A percentile compares a stretch with the other conserved stretches of the same genome.
phyloP scores from a whole-genome alignment of 2,329 filamentous ascomycete species.

The Aureobasidium sp. region DNA sequence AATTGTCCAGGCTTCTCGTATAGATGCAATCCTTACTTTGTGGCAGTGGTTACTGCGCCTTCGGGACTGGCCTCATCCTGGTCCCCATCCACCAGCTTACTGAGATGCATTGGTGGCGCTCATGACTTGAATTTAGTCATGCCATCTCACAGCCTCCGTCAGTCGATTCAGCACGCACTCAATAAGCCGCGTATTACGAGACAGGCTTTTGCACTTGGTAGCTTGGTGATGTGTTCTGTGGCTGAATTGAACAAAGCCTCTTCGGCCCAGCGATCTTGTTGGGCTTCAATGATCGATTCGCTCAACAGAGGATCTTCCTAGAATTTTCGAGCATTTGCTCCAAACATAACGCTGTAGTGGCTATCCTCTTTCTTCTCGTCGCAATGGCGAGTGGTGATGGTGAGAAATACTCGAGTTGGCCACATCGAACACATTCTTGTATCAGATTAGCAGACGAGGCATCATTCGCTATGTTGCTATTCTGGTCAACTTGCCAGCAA shows the following conservation, averaged over 20 bases:
- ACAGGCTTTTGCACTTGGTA: neutral
- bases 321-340: neutral
- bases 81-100: neutral
- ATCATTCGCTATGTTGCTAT: neutral
- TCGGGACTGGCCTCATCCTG: neutral
- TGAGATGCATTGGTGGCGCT: neutral
- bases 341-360: neutral
- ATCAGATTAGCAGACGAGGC: neutral
- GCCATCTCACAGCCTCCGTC: neutral
- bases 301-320: neutral
- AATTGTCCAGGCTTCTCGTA: neutral
- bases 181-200: neutral
- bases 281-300: neutral
- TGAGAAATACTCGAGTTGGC: neutral
- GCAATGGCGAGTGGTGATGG: neutral
- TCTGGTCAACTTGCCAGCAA: neutral
- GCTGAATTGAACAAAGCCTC: neutral
- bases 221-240: neutral
- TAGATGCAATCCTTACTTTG: neutral
- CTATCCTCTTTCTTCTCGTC: neutral
- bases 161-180: neutral
- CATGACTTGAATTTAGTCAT: neutral
- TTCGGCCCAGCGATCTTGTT: neutral
- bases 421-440: neutral
- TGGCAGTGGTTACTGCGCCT: neutral